These are phyloP conservation scores for Isatis tinctoria DNA, from an alignment of 345 rosid genomes.

Conservation along the genomic window DNA sequence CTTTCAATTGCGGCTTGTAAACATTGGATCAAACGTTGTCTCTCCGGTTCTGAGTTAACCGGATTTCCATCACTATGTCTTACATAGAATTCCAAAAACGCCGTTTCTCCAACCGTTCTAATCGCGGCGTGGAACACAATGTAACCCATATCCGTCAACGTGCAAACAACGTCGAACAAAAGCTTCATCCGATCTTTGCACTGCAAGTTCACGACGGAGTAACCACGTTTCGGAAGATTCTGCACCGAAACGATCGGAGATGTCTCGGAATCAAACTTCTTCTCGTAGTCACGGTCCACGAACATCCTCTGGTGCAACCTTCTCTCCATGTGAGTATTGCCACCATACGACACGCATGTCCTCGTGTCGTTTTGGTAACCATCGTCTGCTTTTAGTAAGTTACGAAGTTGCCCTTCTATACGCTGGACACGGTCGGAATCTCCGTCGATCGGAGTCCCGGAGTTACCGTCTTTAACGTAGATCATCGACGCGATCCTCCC, in stretches of 20 bases:
- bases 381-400: conserved; percentile 75
- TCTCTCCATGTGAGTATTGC: conserved; percentile 82
- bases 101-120: conserved; percentile 53
- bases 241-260: conserved; percentile 73
- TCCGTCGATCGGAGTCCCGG: conserved; percentile 54
- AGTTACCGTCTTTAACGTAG: conserved; percentile 59
- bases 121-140: conserved; percentile 86
- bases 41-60: conserved; percentile 85
- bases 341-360: conserved; percentile 63
- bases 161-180: conserved; percentile 88
- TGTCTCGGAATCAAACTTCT: conserved; percentile 42
- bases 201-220: conserved; percentile 85
- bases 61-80: conserved; percentile 84
- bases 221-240: conserved; percentile 71
- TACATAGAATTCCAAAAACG: conserved; percentile 76
- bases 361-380: conserved; percentile 69
- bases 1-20: conserved; percentile 81
- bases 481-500: conserved; percentile 64
- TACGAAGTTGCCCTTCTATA: conserved; percentile 57
- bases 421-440: conserved; percentile 49
- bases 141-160: conserved; percentile 93
- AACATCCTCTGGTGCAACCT: conserved; percentile 97
- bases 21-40: conserved; percentile 88
- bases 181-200: conserved; percentile 84
- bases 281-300: conserved; percentile 88